phyloP scores from a whole-genome alignment of 2,329 filamentous ascomycete species.

The Hypomyces perniciosus region DNA sequence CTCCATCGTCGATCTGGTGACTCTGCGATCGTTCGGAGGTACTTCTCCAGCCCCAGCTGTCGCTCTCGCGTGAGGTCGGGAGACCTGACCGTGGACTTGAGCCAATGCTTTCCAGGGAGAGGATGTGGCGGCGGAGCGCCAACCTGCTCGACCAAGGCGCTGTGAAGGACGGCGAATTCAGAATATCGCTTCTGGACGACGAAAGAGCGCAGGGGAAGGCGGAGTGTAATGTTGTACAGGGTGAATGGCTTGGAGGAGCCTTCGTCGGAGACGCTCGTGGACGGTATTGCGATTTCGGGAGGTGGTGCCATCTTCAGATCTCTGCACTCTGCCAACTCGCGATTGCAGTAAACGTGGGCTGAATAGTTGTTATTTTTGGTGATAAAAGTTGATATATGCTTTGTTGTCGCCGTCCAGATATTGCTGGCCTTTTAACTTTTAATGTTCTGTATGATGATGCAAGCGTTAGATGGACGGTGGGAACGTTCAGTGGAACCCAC shows the following conservation, averaged over 20 bases:
- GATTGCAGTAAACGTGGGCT: neutral
- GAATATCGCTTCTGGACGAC: slow-evolving; percentile 77
- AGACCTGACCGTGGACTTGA: slow-evolving; percentile 65
- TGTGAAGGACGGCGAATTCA: slow-evolving; percentile 66
- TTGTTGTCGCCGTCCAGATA: neutral
- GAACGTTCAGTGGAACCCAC: neutral
- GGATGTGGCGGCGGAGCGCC: slow-evolving; percentile 59
- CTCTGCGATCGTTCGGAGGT: slow-evolving; percentile 66
- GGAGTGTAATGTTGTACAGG: slow-evolving; percentile 71
- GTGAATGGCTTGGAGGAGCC: slow-evolving; percentile 60
- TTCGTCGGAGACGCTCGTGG: slow-evolving; percentile 52
- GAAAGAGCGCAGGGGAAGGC: slow-evolving; percentile 69
- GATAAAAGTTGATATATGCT: neutral
- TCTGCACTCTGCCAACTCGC: neutral
- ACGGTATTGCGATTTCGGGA: slow-evolving; percentile 61
- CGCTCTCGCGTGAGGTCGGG: slow-evolving; percentile 65
- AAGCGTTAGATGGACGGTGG: neutral
- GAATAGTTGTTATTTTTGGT: neutral
- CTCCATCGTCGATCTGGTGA: slow-evolving; percentile 72
- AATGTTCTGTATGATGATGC: slow-evolving; percentile 7
- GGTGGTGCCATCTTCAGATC: slow-evolving; percentile 51
- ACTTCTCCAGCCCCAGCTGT: slow-evolving; percentile 62
- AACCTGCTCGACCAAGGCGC: slow-evolving; percentile 52
- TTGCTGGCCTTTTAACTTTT: neutral
- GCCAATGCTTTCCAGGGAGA: slow-evolving; percentile 70